Base-by-base conservation (phyloP, 805 yeast genomes). In the Danielozyma ontarioensis region DNA sequence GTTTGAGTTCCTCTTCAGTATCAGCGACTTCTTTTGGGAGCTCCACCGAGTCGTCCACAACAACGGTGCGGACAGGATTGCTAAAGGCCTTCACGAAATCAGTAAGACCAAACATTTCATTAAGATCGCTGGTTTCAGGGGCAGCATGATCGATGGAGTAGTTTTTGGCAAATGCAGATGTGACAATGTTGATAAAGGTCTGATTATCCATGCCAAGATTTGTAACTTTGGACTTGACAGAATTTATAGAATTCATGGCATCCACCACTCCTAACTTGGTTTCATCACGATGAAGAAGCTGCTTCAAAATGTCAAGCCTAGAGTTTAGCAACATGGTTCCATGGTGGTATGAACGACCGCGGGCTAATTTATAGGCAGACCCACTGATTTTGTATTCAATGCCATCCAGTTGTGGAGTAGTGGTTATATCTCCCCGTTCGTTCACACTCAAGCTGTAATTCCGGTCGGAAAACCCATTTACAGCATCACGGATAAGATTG, bases 291-390 rank as follows among this genome's bases (percentile, higher is more conserved):
- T 71, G 69, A 37, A 93, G 63, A 11, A 86, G 53, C n/a, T 74
- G 64, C 1, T 78, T 64, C 37, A 93, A 64, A 1, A 68, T 57
- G n/a, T 66, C 67, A 17, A 93, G 58, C 25, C 78, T 66, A 27
- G 94, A 78, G 34, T 74, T 62, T 16, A 93, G 62, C 5, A 93
- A 65, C 96, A 93, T 85, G 0, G 99, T 93, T 0, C 97, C 98
- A 61, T 93, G 99, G 53, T 93, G 98, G 44, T 89, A 81, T 5
- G 95, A 78, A 45, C 78, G 77, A 0, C 93, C 89, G 31, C 73
- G 71, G 4, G 95, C 80, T 21, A 93, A 68, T 53, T 89, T 89
- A 57, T 76, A 93, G 0, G 98, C 97, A 5, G 95, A 84, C 0
- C 99, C 99, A 46, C 95, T 83, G 4, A 93, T 77, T 51, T 93